A percentile compares a stretch with the other conserved stretches of the same genome.
phyloP scores from a whole-genome alignment of 2,329 filamentous ascomycete species.

The Verticillium nonalfalfae region DNA sequence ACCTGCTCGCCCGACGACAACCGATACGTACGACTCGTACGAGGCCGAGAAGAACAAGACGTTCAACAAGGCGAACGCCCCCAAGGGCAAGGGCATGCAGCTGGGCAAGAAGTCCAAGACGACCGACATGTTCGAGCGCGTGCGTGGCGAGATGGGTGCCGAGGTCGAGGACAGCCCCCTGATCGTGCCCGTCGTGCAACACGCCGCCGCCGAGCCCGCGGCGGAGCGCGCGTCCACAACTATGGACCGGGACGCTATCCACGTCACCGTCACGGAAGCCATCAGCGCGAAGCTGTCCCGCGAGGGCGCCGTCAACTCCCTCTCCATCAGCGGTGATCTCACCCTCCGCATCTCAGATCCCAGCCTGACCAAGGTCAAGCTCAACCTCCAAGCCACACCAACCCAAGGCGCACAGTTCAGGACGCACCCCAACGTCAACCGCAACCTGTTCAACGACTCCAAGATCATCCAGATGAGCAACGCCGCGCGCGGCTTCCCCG shows the following conservation, averaged over 20 bases:
- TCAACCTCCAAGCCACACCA: constrained; percentile 69
- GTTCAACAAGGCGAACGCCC: constrained; percentile 61
- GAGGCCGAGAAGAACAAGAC: constrained; percentile 97
- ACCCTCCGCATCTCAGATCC: constrained; percentile 86
- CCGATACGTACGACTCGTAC: constrained; percentile 87
- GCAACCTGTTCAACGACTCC: constrained; percentile 72
- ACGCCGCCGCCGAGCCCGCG: constrained; percentile 42
- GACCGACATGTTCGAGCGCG: constrained; percentile 94
- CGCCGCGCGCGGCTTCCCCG: constrained; percentile 78
- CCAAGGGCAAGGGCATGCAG: constrained; percentile 97
- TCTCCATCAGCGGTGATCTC: constrained; percentile 87
- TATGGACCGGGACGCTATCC: constrained; percentile 75
- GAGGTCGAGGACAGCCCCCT: constrained; percentile 75
- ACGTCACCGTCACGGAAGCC: constrained; percentile 82
- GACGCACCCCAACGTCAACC: constrained; percentile 95
- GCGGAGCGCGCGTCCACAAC: constrained; percentile 56
- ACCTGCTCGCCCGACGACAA: constrained; percentile 63
- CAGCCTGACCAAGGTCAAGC: constrained; percentile 84
- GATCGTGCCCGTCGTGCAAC: constrained; percentile 48
- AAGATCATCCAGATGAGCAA: constrained; percentile 90
- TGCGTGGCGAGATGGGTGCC: constrained; percentile 83
- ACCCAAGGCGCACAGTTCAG: constrained; percentile 86
- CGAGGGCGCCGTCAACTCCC: constrained; percentile 79
- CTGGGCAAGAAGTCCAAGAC: constrained; percentile 98
- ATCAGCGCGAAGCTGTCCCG: constrained; percentile 84